Evolutionary conservation across 140 eudicot species (phyloP).

Genomic region (Bidens hawaiensis): DNA sequence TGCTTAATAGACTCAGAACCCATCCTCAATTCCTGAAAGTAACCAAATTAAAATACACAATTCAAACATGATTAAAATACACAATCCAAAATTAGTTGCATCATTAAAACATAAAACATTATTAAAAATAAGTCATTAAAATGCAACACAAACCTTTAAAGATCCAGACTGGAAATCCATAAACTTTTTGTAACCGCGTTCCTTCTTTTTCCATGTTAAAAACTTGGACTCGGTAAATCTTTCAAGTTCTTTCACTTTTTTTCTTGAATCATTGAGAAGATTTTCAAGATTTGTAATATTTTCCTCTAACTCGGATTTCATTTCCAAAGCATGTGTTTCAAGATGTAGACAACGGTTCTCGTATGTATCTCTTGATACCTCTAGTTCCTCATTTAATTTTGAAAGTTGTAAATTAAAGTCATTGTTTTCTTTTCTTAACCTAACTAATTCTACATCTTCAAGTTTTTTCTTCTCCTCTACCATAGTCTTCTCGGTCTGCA

Average conservation of each 20-base stretch:
- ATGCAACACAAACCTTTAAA: slow-evolving; percentile 49
- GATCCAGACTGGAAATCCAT: slow-evolving; percentile 63
- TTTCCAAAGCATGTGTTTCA: slow-evolving; percentile 48
- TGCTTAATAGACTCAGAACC: slow-evolving; percentile 57
- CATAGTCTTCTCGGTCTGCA: slow-evolving; percentile 60
- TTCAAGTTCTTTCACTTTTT: slow-evolving; percentile 72
- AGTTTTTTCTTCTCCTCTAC: slow-evolving; percentile 62
- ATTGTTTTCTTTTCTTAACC: slow-evolving; percentile 48
- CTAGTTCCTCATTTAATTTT: slow-evolving; percentile 43
- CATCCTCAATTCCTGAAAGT: slow-evolving; percentile 47
- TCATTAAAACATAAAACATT: not conserved
- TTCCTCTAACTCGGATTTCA: slow-evolving; percentile 46
- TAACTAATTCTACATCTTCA: slow-evolving; percentile 51
- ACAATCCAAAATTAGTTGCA: not conserved
- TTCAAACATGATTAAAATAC: not conserved
- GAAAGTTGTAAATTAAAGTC: slow-evolving; percentile 38
- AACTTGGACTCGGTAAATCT: slow-evolving; percentile 50
- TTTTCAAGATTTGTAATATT: slow-evolving; percentile 52
- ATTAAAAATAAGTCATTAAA: not conserved
- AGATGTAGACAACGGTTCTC: slow-evolving; percentile 38
- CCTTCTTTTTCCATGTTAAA: slow-evolving; percentile 60
- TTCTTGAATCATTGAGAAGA: slow-evolving; percentile 49
- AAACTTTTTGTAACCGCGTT: slow-evolving; percentile 51
- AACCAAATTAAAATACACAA: not conserved
- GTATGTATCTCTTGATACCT: slow-evolving; percentile 30